Evolutionary conservation across 192 early-diverging fungal species (phyloP).

Genomic region (Bifiguratus adelaidae): DNA sequence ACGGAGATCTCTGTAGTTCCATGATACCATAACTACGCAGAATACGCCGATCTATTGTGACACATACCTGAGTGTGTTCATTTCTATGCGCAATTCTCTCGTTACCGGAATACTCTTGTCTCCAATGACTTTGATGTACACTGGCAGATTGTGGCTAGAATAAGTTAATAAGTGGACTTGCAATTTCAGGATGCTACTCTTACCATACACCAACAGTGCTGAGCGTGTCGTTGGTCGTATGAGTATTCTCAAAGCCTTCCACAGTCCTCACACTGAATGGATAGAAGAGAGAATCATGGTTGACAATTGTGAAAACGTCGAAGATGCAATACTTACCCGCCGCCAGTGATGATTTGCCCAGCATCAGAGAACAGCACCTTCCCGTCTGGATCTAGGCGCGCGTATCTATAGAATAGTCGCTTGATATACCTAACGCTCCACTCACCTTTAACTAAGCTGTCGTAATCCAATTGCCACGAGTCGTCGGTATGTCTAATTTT

Average conservation of each 20-base stretch:
- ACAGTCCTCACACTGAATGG: background rate
- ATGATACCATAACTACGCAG: too few relatives aligned
- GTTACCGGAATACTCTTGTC: constrained; percentile 1
- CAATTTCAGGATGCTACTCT: background rate
- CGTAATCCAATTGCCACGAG: too few relatives aligned
- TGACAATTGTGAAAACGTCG: background rate
- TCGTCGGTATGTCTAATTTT: too few relatives aligned
- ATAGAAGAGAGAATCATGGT: background rate
- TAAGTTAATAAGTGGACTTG: background rate
- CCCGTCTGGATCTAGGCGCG: too few relatives aligned
- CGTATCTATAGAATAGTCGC: too few relatives aligned
- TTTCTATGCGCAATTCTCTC: constrained; percentile 4
- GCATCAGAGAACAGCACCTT: too few relatives aligned
- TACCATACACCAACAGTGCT: constrained; percentile 6
- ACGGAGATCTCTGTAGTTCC: too few relatives aligned
- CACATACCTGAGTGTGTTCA: constrained; percentile 8
- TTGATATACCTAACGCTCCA: too few relatives aligned
- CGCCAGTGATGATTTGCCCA: too few relatives aligned
- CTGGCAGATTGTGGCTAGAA: constrained; percentile 8
- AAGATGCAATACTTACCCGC: background rate
- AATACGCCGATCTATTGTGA: too few relatives aligned
- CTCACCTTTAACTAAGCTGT: too few relatives aligned
- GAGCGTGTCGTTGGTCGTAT: background rate
- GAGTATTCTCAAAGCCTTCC: background rate
- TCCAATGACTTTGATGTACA: constrained; percentile 14